Conservation (phyloP, 2,329 filamentous ascomycete genomes). For the Diplodia intermedia region DNA sequence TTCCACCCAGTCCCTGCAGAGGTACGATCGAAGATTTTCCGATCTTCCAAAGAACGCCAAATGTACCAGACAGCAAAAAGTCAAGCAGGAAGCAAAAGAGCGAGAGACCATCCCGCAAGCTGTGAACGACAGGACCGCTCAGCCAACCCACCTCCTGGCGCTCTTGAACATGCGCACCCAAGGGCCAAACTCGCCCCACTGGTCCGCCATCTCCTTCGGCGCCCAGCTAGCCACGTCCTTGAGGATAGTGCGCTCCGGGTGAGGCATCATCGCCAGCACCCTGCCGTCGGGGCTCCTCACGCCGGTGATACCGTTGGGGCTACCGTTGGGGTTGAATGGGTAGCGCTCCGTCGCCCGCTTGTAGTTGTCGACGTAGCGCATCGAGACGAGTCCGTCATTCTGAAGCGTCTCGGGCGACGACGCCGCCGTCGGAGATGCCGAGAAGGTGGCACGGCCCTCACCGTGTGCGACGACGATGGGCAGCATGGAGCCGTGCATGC, state of each 20-base stretch:
- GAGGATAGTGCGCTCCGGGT: slow-evolving; percentile 88
- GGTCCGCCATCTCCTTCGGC: slow-evolving; percentile 64
- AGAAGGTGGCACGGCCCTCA: slow-evolving; percentile 76
- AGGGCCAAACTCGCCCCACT: slow-evolving; percentile 82
- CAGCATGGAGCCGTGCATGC: slow-evolving; percentile 81
- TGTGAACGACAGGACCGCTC: background rate
- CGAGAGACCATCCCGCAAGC: background rate
- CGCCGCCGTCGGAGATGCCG: slow-evolving; percentile 41
- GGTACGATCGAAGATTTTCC: background rate
- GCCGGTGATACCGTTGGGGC: slow-evolving; percentile 79
- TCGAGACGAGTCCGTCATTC: slow-evolving; percentile 71
- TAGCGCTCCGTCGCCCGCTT: slow-evolving; percentile 78
- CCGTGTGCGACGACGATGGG: slow-evolving; percentile 91
- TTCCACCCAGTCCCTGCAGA: no score
- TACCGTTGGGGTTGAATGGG: slow-evolving; percentile 89
- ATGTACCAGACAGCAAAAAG: background rate
- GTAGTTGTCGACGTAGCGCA: slow-evolving; percentile 87
- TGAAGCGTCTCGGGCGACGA: slow-evolving; percentile 61
- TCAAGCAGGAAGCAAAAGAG: background rate
- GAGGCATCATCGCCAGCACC: slow-evolving; percentile 89
- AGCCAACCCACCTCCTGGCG: slow-evolving; percentile 85
- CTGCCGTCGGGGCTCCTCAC: slow-evolving; percentile 78
- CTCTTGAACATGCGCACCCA: slow-evolving; percentile 89
- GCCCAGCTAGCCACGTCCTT: slow-evolving; percentile 79
- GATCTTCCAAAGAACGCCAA: background rate